These are phyloP conservation scores for Candida sojae DNA, from an alignment of 1,139 yeast species.

Conservation along the genomic window DNA sequence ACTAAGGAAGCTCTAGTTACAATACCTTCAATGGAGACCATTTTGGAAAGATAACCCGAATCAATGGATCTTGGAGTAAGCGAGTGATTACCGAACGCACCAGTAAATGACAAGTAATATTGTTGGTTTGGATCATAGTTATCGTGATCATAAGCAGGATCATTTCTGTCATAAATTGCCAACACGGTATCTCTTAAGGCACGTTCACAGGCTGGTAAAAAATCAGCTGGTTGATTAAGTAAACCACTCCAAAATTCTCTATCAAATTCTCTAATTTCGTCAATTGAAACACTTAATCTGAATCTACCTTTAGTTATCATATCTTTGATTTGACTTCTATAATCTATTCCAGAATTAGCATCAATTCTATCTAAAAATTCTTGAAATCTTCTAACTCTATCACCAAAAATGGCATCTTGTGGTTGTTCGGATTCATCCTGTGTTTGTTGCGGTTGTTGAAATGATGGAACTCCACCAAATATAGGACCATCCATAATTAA, in stretches of 20 bases:
- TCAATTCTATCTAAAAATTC: conserved; percentile 71
- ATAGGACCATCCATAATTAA: conserved; percentile 2
- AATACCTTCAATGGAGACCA: conserved; percentile 92
- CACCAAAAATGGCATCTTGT: conserved; percentile 60
- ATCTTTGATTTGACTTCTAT: conserved; percentile 67
- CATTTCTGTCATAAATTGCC: conserved; percentile 61
- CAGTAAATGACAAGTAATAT: conserved; percentile 80
- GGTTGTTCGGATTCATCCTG: conserved; percentile 24
- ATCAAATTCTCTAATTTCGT: conserved; percentile 86
- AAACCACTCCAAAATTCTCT: conserved; percentile 77
- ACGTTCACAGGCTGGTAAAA: conserved; percentile 83
- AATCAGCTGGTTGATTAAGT: conserved; percentile 78
- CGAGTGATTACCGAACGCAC: conserved; percentile 88
- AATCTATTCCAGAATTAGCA: conserved; percentile 50
- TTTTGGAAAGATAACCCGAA: conserved; percentile 72
- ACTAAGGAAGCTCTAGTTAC: conserved; percentile 93
- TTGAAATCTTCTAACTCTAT: conserved; percentile 84
- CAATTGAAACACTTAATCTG: conserved; percentile 76
- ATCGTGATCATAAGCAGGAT: conserved; percentile 45
- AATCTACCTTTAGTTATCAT: conserved; percentile 68
- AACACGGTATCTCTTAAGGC: conserved; percentile 83
- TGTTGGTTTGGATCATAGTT: conserved; percentile 59
- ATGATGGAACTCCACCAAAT: conserved; percentile 1
- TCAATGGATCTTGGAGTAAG: conserved; percentile 87
- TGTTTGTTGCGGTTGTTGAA: background rate